Conservation (phyloP, 768 basidiomycete genomes). For the Leccinum uliginosum region DNA sequence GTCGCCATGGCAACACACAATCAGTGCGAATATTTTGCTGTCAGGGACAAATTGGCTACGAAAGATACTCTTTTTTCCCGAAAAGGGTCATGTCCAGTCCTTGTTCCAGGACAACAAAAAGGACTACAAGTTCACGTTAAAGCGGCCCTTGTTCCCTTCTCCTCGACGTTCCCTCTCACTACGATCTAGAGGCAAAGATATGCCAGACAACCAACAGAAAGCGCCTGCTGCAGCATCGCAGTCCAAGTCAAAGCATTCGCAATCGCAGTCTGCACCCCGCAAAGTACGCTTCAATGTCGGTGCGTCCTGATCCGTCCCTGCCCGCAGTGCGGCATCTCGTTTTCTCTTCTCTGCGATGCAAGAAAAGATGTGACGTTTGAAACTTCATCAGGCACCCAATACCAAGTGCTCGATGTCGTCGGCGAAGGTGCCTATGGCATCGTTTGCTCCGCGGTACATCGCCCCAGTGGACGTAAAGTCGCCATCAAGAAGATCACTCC, state of each 20-base stretch:
- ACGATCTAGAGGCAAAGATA: slow-evolving; percentile 7
- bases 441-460: slow-evolving; percentile 89
- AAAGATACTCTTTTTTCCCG: background rate
- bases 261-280: slow-evolving; percentile 56
- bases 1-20: background rate
- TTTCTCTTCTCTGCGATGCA: background rate
- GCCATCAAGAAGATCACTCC: slow-evolving; percentile 97
- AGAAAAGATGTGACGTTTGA: background rate
- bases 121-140: slow-evolving; percentile 2
- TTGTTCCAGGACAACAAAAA: slow-evolving; percentile 24
- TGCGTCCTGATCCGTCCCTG: slow-evolving; percentile 23
- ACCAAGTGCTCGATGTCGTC: slow-evolving; percentile 82
- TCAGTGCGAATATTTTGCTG: background rate
- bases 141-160: slow-evolving; percentile 14
- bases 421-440: slow-evolving; percentile 94
- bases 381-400: slow-evolving; percentile 57
- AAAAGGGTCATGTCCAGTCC: slow-evolving; percentile 2
- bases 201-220: slow-evolving; percentile 27
- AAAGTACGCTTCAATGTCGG: slow-evolving; percentile 91
- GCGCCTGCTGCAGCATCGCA: slow-evolving; percentile 17
- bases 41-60: background rate
- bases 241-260: slow-evolving; percentile 44
- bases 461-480: slow-evolving; percentile 84
- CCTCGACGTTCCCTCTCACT: slow-evolving; percentile 5
- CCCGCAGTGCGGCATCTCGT: background rate